Conservation (phyloP, 345 rosid species). For the Draba incana region DNA sequence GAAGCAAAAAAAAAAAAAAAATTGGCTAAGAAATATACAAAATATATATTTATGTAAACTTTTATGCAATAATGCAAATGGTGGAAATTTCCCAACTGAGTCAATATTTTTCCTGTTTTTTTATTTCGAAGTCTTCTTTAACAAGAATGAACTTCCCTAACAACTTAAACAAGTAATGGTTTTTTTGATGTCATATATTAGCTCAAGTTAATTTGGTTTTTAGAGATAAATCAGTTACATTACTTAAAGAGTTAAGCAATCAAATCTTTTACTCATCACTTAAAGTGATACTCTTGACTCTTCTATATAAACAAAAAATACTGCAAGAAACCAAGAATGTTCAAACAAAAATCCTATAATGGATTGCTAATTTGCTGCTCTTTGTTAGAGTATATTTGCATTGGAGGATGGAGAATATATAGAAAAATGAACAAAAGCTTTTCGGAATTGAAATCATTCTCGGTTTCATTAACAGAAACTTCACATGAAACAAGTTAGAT, state of each 20-base stretch:
- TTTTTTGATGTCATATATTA: no score
- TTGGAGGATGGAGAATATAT: background rate
- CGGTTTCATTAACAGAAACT: constrained; percentile 17
- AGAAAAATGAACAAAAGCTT: background rate
- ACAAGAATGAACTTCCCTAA: background rate
- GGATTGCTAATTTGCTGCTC: background rate
- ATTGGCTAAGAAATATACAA: no score
- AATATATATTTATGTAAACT: background rate
- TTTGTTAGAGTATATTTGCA: background rate
- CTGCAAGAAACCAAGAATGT: background rate
- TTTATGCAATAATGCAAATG: background rate
- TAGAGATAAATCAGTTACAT: no score
- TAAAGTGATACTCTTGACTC: no score
- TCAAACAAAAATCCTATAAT: background rate
- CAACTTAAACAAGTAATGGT: no score
- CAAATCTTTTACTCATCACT: no score
- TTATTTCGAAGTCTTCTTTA: background rate
- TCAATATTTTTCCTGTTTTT: background rate
- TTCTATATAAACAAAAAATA: background rate
- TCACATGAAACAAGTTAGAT: constrained; percentile 14
- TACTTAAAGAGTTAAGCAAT: no score
- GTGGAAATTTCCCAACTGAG: background rate
- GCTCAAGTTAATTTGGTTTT: no score
- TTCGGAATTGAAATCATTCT: constrained; percentile 10
- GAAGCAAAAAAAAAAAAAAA: no score